phyloP scores from a whole-genome alignment of 2,329 filamentous ascomycete genomes.

The Fusarium sp. region DNA sequence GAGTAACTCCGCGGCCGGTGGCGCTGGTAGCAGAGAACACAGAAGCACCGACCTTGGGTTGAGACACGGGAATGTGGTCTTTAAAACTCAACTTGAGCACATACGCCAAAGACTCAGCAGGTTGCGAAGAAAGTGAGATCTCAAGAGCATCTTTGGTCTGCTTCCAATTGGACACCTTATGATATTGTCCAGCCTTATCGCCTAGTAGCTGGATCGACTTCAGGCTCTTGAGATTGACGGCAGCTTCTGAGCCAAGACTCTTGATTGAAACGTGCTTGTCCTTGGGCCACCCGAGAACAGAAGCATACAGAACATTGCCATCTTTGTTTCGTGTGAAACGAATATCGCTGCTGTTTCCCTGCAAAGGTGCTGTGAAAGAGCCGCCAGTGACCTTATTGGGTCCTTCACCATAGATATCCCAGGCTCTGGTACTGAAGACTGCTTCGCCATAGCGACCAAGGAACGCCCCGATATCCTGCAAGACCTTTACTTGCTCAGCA shows the following conservation, averaged over 20 bases:
- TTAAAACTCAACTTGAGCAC: constrained; percentile 11
- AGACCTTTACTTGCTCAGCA: constrained; percentile 13
- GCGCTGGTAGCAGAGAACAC: neutral
- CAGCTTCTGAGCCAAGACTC: constrained; percentile 1
- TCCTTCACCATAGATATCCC: constrained; percentile 16
- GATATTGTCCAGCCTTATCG: constrained; percentile 1
- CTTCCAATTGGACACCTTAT: neutral
- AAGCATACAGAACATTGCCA: constrained; percentile 1
- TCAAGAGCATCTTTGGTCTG: constrained; percentile 11
- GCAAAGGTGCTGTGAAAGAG: constrained; percentile 7
- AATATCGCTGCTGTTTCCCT: constrained; percentile 23
- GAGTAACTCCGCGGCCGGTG: neutral
- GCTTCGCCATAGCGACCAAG: constrained; percentile 12
- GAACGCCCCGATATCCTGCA: constrained; percentile 14
- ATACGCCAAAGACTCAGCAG: constrained; percentile 6
- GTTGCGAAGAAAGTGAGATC: constrained; percentile 1
- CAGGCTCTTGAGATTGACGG: neutral
- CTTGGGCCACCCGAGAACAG: constrained; percentile 16
- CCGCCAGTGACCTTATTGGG: constrained; percentile 18
- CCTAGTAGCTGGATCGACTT: constrained; percentile 12
- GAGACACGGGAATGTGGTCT: constrained; percentile 1
- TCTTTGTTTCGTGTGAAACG: constrained; percentile 20
- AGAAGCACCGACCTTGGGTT: neutral
- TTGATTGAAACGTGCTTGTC: neutral
- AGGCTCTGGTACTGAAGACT: constrained; percentile 7